Evolutionary conservation across 228 moss, liverwort and hornwort genomes (phyloP).

Genomic region (Sphagnum fallax): DNA sequence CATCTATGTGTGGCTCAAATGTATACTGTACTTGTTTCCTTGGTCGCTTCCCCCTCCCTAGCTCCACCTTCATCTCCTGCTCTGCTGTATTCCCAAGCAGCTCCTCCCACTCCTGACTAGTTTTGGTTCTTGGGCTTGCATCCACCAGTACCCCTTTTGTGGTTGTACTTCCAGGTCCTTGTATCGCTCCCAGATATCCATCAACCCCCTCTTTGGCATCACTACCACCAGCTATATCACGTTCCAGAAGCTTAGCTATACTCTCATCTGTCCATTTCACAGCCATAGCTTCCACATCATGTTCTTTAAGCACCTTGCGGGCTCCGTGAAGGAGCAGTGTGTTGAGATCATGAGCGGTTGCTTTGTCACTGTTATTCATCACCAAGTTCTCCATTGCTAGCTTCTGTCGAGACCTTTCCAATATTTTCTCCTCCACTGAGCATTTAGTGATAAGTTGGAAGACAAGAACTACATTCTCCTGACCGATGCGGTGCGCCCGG

Average conservation of each 20-base stretch:
- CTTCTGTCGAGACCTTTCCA: slow-evolving; percentile 70
- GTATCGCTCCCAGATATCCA: slow-evolving; percentile 74
- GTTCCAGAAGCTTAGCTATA: slow-evolving; percentile 53
- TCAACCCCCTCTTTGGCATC: slow-evolving; percentile 33
- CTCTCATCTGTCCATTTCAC: slow-evolving; percentile 56
- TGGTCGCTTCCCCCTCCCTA: slow-evolving; percentile 66
- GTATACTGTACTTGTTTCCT: slow-evolving; percentile 53
- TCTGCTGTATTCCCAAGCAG: slow-evolving; percentile 44
- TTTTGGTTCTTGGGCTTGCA: slow-evolving; percentile 16
- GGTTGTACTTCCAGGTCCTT: slow-evolving; percentile 36
- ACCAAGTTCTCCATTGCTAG: slow-evolving; percentile 79
- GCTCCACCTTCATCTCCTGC: slow-evolving; percentile 52
- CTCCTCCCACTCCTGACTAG: slow-evolving; percentile 53
- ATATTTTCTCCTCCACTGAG: slow-evolving; percentile 84
- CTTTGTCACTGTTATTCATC: slow-evolving; percentile 42
- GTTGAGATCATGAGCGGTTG: slow-evolving; percentile 58
- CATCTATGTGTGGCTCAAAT: slow-evolving; percentile 45
- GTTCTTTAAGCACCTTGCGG: slow-evolving; percentile 54
- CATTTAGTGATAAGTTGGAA: slow-evolving; percentile 76
- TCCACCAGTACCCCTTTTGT: slow-evolving; percentile 2
- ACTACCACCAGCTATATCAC: slow-evolving; percentile 29
- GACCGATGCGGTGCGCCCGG: slow-evolving; percentile 83
- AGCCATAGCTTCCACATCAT: slow-evolving; percentile 49
- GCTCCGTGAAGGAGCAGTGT: slow-evolving; percentile 66
- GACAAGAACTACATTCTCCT: slow-evolving; percentile 78